phyloP scores from a whole-genome alignment of 495 filamentous ascomycete genomes.

The Neurospora sp. region DNA sequence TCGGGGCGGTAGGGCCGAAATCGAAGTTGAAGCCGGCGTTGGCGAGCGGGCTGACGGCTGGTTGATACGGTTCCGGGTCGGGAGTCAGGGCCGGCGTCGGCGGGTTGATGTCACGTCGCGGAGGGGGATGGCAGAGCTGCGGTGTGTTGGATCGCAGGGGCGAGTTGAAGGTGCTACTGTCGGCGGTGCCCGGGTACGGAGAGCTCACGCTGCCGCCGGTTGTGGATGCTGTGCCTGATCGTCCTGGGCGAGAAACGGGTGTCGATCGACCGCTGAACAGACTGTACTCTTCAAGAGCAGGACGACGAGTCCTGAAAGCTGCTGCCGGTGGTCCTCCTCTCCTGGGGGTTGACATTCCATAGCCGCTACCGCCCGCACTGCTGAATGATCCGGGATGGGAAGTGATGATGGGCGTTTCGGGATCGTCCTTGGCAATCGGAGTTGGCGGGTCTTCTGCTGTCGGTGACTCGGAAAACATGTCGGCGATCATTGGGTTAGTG shows the following conservation, averaged over 20 bases:
- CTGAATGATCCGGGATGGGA: not conserved
- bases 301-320: conserved; percentile 11
- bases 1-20: conserved; percentile 15
- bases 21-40: conserved; percentile 24
- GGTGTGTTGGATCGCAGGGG: conserved; percentile 14
- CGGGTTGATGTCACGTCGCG: not conserved
- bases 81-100: conserved; percentile 1
- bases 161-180: conserved; percentile 6
- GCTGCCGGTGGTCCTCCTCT: not conserved
- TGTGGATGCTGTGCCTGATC: not conserved
- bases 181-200: conserved; percentile 5
- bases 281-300: conserved; percentile 20
- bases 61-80: not conserved
- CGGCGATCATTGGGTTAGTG: not conserved
- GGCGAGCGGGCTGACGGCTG: conserved; percentile 3
- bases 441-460: not conserved
- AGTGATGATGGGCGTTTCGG: not conserved
- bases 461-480: not conserved
- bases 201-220: conserved; percentile 1
- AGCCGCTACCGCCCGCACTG: not conserved
- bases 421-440: not conserved
- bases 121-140: conserved; percentile 10
- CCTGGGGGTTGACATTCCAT: not conserved
- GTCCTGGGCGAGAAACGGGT: not conserved
- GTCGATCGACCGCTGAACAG: conserved; percentile 4